Evolutionary conservation across 2,329 filamentous ascomycete genomes (phyloP).

Genomic region (Talaromyces sp.): DNA sequence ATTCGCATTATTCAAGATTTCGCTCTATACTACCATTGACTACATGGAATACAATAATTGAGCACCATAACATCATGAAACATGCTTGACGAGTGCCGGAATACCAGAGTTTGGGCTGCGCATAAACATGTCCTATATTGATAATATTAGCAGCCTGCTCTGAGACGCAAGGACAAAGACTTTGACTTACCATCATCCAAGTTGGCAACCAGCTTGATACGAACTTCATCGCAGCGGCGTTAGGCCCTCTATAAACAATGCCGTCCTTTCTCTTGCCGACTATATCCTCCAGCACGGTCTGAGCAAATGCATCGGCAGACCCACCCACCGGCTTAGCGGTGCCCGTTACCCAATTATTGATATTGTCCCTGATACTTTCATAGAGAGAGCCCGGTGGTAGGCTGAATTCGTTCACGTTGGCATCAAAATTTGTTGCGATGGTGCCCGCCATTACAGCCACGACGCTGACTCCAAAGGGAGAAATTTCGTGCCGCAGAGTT

Average conservation of each 20-base stretch:
- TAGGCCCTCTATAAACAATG: conserved; percentile 16
- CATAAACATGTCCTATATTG: neutral
- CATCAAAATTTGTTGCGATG: conserved; percentile 4
- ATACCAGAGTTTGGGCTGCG: neutral
- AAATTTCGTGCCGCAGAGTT: conserved; percentile 9
- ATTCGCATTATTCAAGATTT: neutral
- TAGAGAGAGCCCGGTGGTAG: conserved; percentile 12
- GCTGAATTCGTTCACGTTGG: neutral
- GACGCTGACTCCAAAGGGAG: conserved; percentile 13
- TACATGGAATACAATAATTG: neutral
- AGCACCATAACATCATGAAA: neutral
- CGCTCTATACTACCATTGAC: neutral
- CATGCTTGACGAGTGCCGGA: neutral
- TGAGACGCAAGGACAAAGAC: neutral
- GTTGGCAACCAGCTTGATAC: conserved; percentile 15
- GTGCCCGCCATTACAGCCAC: conserved; percentile 5
- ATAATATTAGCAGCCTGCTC: neutral
- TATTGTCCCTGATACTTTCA: conserved; percentile 15
- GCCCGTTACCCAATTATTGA: conserved; percentile 18
- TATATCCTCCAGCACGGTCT: conserved; percentile 17
- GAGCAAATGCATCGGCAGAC: conserved; percentile 16
- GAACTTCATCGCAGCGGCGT: conserved; percentile 10
- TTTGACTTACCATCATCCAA: conserved; percentile 19
- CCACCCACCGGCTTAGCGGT: conserved; percentile 15
- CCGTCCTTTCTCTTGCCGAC: conserved; percentile 14